These are phyloP conservation scores for Fusarium succisae DNA, from an alignment of 2,329 filamentous ascomycete species.

Conservation along the genomic window DNA sequence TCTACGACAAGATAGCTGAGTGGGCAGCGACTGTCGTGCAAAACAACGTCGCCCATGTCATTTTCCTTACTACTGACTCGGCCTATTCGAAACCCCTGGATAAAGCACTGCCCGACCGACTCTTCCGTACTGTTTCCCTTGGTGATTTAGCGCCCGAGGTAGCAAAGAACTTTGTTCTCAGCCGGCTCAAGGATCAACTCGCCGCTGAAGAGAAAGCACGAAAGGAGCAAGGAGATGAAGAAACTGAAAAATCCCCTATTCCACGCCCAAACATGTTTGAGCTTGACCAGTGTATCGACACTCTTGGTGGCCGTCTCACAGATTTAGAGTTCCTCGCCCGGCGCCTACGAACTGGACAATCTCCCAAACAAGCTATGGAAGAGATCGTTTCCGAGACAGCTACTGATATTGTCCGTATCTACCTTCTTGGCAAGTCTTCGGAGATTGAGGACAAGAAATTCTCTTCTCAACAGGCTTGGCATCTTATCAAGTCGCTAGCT, in stretches of 20 bases:
- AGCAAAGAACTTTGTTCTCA: constrained; percentile 89
- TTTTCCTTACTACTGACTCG: constrained; percentile 91
- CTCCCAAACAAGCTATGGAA: constrained; percentile 79
- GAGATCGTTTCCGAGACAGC: constrained; percentile 92
- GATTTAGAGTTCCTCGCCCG: constrained; percentile 95
- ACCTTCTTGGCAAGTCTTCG: constrained; percentile 72
- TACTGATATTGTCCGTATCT: constrained; percentile 93
- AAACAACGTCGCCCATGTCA: constrained; percentile 89
- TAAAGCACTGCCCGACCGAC: constrained; percentile 87
- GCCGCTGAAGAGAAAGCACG: constrained; percentile 41
- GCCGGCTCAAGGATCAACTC: constrained; percentile 70
- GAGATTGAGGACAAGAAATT: constrained; percentile 67
- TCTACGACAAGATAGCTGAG: constrained; percentile 84
- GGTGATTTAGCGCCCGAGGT: constrained; percentile 88
- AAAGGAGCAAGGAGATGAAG: constrained; percentile 38
- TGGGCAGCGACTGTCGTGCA: constrained; percentile 90
- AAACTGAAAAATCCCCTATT: constrained; percentile 34
- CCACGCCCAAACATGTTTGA: constrained; percentile 65
- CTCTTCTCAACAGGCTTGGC: constrained; percentile 90
- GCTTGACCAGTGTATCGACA: constrained; percentile 82
- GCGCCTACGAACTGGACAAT: constrained; percentile 86
- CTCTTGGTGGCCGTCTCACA: constrained; percentile 89
- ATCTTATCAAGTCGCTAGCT: constrained; percentile 81
- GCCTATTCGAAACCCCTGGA: constrained; percentile 88
- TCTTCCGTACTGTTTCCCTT: constrained; percentile 86